Evolutionary conservation across 768 basidiomycete genomes (phyloP).

Genomic region (Leccinum rimulosum): DNA sequence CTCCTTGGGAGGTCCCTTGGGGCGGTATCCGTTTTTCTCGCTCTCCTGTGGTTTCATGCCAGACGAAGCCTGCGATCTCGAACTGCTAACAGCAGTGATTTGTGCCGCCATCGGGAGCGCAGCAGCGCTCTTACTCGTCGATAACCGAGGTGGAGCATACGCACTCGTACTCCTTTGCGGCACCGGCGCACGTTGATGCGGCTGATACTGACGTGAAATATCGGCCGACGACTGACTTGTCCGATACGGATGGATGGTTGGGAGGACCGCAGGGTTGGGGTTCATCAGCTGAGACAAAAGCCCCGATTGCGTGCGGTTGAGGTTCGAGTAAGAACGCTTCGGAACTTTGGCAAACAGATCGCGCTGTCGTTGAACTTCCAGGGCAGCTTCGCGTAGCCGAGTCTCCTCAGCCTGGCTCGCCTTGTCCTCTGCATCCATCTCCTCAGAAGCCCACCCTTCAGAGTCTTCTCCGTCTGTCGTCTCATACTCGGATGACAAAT

Average conservation of each 20-base stretch:
- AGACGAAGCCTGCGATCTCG: slow-evolving; percentile 25
- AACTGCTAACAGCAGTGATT: slow-evolving; percentile 38
- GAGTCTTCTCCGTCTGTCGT: slow-evolving; percentile 57
- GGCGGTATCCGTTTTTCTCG: slow-evolving; percentile 48
- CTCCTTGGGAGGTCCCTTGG: slow-evolving; percentile 62
- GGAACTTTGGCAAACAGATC: slow-evolving; percentile 74
- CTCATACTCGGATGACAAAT: slow-evolving; percentile 43
- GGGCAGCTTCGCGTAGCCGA: slow-evolving; percentile 50
- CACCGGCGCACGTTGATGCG: slow-evolving; percentile 17
- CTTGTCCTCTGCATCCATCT: slow-evolving; percentile 39
- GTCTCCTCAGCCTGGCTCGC: slow-evolving; percentile 30
- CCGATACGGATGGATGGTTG: slow-evolving; percentile 57
- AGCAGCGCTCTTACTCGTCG: slow-evolving; percentile 54
- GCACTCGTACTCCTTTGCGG: slow-evolving; percentile 31
- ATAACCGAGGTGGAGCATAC: slow-evolving; percentile 37
- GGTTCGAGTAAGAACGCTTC: slow-evolving; percentile 58
- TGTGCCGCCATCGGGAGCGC: slow-evolving; percentile 57
- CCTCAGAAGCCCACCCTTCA: slow-evolving; percentile 64
- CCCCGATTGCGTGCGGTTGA: slow-evolving; percentile 53
- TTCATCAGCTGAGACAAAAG: slow-evolving; percentile 69
- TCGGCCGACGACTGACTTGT: slow-evolving; percentile 49
- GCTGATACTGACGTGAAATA: slow-evolving; percentile 33
- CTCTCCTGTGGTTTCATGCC: slow-evolving; percentile 26
- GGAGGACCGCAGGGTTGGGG: slow-evolving; percentile 62
- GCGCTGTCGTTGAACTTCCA: slow-evolving; percentile 60